Conservation (phyloP, 2,329 filamentous ascomycete species). For the Colletotrichum sp. region DNA sequence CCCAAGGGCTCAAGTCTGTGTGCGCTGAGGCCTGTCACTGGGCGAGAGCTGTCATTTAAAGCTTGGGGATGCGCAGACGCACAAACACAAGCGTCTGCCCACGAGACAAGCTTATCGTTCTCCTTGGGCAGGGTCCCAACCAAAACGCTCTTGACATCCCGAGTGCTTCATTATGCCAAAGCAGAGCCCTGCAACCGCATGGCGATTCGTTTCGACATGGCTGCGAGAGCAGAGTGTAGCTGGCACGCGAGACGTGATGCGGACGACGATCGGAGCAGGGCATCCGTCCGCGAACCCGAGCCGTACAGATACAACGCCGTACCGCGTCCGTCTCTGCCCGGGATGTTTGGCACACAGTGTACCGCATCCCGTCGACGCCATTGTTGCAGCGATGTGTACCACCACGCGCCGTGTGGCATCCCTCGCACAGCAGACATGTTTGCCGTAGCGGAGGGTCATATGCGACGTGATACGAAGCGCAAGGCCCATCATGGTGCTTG, state of each 20-base stretch:
- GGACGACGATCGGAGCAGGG: constrained; percentile 6
- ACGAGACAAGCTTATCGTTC: constrained; percentile 14
- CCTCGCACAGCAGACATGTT: neutral
- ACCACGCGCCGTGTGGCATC: neutral
- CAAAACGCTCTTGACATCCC: constrained; percentile 21
- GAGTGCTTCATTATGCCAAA: constrained; percentile 20
- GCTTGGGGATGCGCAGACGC: constrained; percentile 1
- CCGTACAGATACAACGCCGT: constrained; percentile 2
- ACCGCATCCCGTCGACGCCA: neutral
- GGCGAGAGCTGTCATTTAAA: constrained; percentile 10
- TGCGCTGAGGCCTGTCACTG: constrained; percentile 12
- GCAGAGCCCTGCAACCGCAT: constrained; percentile 6
- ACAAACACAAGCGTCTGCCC: constrained; percentile 1
- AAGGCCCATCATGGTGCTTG: constrained; percentile 6
- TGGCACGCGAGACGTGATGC: constrained; percentile 4
- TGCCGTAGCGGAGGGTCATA: neutral
- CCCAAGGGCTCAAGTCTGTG: neutral
- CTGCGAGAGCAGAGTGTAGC: neutral
- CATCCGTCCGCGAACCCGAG: neutral
- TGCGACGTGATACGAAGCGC: constrained; percentile 10
- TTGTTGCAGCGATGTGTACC: neutral
- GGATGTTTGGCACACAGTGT: neutral
- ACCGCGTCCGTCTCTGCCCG: constrained; percentile 3
- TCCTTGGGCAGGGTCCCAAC: neutral
- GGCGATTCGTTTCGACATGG: constrained; percentile 7